These are phyloP conservation scores for Suillus fuscotomentosus DNA, from an alignment of 768 basidiomycete genomes.

Conservation along the genomic window DNA sequence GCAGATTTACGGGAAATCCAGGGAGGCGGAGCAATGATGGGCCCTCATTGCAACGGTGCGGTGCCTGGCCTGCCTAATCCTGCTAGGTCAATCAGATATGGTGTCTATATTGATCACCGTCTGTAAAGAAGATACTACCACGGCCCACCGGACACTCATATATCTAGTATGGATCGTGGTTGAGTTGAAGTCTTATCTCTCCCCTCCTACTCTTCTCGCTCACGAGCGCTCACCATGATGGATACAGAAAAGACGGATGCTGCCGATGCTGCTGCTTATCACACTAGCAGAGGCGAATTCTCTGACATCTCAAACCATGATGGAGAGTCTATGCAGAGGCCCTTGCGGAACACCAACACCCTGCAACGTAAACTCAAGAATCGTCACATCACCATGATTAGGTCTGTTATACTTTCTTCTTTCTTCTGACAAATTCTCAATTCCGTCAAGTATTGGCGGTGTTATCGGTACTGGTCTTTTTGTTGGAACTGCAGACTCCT, in stretches of 20 bases:
- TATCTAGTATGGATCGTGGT: neutral
- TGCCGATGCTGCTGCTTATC: neutral
- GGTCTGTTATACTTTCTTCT: constrained; percentile 33
- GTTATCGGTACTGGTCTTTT: constrained; percentile 63
- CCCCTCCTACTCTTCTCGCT: neutral
- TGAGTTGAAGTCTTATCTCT: neutral
- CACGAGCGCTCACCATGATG: constrained; percentile 6
- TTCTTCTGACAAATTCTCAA: neutral
- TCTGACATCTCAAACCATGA: constrained; percentile 18
- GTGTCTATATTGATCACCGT: too few species aligned
- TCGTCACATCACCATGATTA: constrained; percentile 82
- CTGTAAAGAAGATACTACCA: too few species aligned
- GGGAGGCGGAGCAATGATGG: neutral
- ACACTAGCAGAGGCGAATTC: constrained; percentile 2
- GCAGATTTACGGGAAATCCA: neutral
- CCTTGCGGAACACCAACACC: neutral
- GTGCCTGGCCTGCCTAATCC: neutral
- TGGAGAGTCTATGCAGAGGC: constrained; percentile 12
- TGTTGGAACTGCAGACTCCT: constrained; percentile 58
- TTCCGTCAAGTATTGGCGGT: constrained; percentile 51
- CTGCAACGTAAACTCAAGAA: constrained; percentile 69
- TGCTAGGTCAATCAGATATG: neutral
- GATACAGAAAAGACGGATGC: constrained; percentile 21
- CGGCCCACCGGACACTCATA: neutral
- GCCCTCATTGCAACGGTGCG: neutral